phyloP scores from a whole-genome alignment of 768 basidiomycete genomes.

The Rhizopogon rudus region DNA sequence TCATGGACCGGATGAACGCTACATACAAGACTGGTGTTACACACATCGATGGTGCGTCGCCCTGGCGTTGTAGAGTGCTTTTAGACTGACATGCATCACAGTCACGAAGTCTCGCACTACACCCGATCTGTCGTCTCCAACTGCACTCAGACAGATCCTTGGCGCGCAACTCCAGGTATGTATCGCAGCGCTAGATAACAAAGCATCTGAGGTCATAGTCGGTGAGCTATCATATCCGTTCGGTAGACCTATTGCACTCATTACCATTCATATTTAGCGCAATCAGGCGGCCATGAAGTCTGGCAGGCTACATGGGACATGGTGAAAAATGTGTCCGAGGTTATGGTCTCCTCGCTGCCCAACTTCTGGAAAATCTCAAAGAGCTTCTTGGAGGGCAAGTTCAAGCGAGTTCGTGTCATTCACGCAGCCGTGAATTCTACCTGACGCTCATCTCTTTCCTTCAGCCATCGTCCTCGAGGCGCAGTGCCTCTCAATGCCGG shows the following conservation, averaged over 20 bases:
- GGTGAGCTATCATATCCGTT: conserved; percentile 34
- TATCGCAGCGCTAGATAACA: conserved; percentile 55
- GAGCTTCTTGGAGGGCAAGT: conserved; percentile 89
- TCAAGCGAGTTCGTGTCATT: conserved; percentile 53
- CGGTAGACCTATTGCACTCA: background rate
- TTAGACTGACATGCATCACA: conserved; percentile 15
- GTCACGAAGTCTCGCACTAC: conserved; percentile 42
- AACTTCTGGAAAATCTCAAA: conserved; percentile 93
- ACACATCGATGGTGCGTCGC: conserved; percentile 40
- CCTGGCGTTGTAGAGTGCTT: conserved; percentile 2
- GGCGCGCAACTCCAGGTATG: conserved; percentile 57
- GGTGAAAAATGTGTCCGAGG: conserved; percentile 85
- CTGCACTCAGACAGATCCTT: conserved; percentile 38
- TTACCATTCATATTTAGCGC: conserved; percentile 38
- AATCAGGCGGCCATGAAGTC: conserved; percentile 64
- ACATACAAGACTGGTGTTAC: conserved; percentile 50
- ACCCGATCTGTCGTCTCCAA: conserved; percentile 30
- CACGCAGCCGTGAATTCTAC: background rate
- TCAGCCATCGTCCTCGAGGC: conserved; percentile 46
- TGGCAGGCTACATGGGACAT: conserved; percentile 80
- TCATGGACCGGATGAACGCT: conserved; percentile 71
- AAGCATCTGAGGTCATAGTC: conserved; percentile 56
- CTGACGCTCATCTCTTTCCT: conserved; percentile 9
- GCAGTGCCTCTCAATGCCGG: conserved; percentile 78
- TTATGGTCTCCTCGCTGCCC: conserved; percentile 77